Base-by-base conservation (phyloP, 2,329 filamentous ascomycete genomes). In the Metarhizium anisopliae region DNA sequence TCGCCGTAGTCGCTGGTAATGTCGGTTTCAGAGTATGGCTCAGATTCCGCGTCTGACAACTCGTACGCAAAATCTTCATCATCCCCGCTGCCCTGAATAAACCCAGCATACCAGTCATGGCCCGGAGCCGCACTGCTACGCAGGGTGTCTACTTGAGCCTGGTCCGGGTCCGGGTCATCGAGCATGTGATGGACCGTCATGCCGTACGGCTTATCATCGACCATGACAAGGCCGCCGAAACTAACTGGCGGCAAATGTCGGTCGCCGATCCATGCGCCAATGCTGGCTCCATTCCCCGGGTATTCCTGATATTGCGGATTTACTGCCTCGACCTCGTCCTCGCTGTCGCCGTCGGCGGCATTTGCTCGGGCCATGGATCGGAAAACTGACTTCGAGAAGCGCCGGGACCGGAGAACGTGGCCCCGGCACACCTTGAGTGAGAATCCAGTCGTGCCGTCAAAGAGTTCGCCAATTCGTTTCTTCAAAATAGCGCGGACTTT, bases 181-280 rank as follows among this genome's bases (percentile, higher is more conserved):
- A 97, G 82, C 84, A 97, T 93, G 69, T 97, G 93, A 66, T 97
- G 93, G 0, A 97, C 93, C 25, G 90, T 96, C 89, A 97, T 94
- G 13, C 93, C 93, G 64, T 91, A 94, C 0, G 89, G 83, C 68
- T 87, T 85, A 55, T 88, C 84, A 66, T 97, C 91, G 2, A 97
- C 84, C 36, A 94, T 74, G 45, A 97, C 84, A 4, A 96, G 79
- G 8, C 93, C 93, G 13, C 93, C 93, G 62, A 95, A 91, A 36
- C 90, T 95, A 3, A 95, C 93, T 2, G 93, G 90, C 6, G 92
- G 91, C 2, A 96, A 76, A 66, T 96, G 93, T 49, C 89, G 85
- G 60, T 91, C 84, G 56, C 89, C 87, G 52, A 89, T 85, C 77
- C 90, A 96, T 0, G 92, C 92, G 6, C 93, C 93, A 57, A 97